These are phyloP conservation scores for Rhinocladiella similis DNA, from an alignment of 2,329 filamentous ascomycete species.

Conservation along the genomic window DNA sequence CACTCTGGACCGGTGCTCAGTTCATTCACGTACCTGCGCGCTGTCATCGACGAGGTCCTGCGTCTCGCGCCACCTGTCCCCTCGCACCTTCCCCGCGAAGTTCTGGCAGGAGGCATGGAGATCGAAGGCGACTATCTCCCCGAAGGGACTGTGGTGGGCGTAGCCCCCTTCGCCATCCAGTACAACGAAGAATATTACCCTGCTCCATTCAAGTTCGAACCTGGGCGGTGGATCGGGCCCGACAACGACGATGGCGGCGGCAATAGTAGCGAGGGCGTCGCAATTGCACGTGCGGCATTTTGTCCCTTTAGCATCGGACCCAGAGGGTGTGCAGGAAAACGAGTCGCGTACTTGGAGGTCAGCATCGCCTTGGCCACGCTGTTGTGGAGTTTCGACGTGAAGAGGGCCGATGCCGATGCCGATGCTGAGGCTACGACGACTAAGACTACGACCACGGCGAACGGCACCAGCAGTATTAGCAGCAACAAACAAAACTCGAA, in stretches of 20 bases:
- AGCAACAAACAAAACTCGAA: background rate
- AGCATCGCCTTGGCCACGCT: constrained; percentile 38
- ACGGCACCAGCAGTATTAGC: background rate
- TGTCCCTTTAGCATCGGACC: constrained; percentile 47
- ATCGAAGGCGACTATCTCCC: constrained; percentile 36
- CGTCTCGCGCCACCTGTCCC: constrained; percentile 36
- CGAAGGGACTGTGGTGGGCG: constrained; percentile 33
- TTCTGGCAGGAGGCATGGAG: constrained; percentile 30
- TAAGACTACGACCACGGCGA: background rate
- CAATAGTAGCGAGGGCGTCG: constrained; percentile 48
- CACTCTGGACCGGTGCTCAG: constrained; percentile 37
- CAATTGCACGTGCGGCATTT: constrained; percentile 65
- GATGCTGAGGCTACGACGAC: background rate
- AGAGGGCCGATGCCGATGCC: constrained; percentile 21
- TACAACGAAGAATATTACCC: constrained; percentile 35
- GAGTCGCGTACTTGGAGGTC: constrained; percentile 41
- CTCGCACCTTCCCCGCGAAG: constrained; percentile 32
- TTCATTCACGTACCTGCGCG: constrained; percentile 36
- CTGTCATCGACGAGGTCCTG: constrained; percentile 43
- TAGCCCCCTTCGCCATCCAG: constrained; percentile 25
- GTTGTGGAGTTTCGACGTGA: constrained; percentile 40
- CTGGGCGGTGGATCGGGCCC: constrained; percentile 19
- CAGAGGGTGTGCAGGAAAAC: constrained; percentile 45
- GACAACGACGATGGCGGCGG: background rate
- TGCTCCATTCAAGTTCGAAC: constrained; percentile 23